These are phyloP conservation scores for Tylopilus sp. DNA, from an alignment of 1,284 basidiomycete genomes.

Conservation along the genomic window DNA sequence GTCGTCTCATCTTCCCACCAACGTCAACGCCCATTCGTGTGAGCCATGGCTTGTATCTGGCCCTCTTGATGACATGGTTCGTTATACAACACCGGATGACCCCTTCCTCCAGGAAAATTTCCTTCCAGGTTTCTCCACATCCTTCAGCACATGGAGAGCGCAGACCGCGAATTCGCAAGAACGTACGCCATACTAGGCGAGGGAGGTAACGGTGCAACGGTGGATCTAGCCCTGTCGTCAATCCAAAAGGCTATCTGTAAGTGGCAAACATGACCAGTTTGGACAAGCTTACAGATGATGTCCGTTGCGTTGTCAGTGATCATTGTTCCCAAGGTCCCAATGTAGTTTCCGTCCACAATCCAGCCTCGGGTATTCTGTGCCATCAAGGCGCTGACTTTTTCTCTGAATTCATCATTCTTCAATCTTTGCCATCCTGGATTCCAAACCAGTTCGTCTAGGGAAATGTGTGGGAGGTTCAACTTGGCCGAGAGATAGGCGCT, in stretches of 20 bases:
- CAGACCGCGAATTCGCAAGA: constrained; percentile 58
- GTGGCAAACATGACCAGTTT: background rate
- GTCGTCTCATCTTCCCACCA: constrained; percentile 55
- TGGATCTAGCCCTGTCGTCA: constrained; percentile 67
- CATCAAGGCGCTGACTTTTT: constrained; percentile 43
- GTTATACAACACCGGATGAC: constrained; percentile 70
- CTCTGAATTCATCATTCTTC: constrained; percentile 50
- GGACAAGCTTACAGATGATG: constrained; percentile 62
- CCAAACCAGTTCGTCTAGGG: constrained; percentile 60
- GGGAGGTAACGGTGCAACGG: constrained; percentile 69
- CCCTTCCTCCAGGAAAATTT: constrained; percentile 62
- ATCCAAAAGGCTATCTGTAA: constrained; percentile 6
- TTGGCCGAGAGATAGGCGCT: constrained; percentile 55
- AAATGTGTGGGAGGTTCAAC: constrained; percentile 57
- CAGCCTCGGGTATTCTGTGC: constrained; percentile 52
- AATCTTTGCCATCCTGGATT: constrained; percentile 58
- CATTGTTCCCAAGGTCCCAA: constrained; percentile 37
- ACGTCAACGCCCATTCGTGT: constrained; percentile 39
- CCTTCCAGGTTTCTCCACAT: constrained; percentile 57
- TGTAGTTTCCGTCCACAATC: constrained; percentile 64
- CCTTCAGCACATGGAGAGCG: constrained; percentile 59
- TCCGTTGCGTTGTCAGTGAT: constrained; percentile 61
- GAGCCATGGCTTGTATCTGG: constrained; percentile 38
- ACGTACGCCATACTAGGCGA: constrained; percentile 62
- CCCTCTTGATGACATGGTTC: constrained; percentile 47